phyloP scores from a whole-genome alignment of 495 filamentous ascomycete genomes.

The Xylaria grammica region DNA sequence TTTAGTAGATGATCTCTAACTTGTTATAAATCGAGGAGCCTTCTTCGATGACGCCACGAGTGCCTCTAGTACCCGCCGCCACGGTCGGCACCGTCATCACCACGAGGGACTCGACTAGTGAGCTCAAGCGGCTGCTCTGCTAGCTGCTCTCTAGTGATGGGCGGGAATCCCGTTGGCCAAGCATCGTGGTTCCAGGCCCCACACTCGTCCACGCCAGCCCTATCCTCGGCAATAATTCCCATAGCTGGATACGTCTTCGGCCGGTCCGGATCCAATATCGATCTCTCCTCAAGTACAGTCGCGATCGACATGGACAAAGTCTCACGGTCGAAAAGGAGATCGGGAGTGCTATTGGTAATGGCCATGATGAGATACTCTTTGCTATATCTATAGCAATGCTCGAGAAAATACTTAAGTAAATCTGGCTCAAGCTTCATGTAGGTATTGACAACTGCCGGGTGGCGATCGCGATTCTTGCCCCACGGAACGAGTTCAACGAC shows the following conservation, averaged over 20 bases:
- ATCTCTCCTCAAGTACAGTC: conserved; percentile 31
- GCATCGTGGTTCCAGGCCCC: conserved; percentile 18
- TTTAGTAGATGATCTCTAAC: not conserved
- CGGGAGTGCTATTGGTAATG: conserved; percentile 27
- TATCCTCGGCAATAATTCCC: conserved; percentile 32
- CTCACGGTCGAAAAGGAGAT: conserved; percentile 30
- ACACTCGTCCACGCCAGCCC: conserved; percentile 1
- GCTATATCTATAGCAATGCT: conserved; percentile 35
- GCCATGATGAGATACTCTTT: conserved; percentile 33
- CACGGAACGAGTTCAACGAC: conserved; percentile 42
- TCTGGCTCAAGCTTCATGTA: conserved; percentile 45
- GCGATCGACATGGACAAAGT: conserved; percentile 26
- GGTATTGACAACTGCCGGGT: conserved; percentile 42
- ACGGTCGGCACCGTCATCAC: conserved; percentile 18
- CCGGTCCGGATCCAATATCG: conserved; percentile 1
- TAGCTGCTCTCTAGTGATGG: conserved; percentile 14
- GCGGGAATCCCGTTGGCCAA: conserved; percentile 19
- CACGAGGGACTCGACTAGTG: conserved; percentile 12
- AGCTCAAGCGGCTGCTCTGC: conserved; percentile 13
- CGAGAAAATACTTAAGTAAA: conserved; percentile 41
- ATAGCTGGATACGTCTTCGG: conserved; percentile 16
- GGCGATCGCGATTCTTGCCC: conserved; percentile 36
- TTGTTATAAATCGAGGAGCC: conserved; percentile 6
- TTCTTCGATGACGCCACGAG: conserved; percentile 12
- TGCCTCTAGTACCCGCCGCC: conserved; percentile 6